Percentiles rank a stretch among this genome's conserved stretches.
Conservation (phyloP, 148 eudicot species). For the Rheum nobile region DNA sequence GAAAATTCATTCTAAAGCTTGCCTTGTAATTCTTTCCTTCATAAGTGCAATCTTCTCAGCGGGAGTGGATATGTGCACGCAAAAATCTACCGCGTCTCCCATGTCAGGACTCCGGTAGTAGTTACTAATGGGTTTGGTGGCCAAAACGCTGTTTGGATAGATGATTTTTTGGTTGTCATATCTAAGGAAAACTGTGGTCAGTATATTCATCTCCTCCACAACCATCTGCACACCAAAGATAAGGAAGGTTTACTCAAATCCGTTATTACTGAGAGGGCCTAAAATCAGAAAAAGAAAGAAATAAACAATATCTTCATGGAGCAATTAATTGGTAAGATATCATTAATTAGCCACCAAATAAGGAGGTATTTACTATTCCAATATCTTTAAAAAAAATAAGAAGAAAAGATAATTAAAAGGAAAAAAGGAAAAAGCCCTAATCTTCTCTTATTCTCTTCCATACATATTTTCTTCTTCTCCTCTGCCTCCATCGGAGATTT, state of each 20-base stretch:
- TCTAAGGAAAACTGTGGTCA: slow-evolving; percentile 61
- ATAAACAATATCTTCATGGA: no score
- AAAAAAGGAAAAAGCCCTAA: no score
- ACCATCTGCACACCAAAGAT: slow-evolving; percentile 37
- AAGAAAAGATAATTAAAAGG: no score
- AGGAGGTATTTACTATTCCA: no score
- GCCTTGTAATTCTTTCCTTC: slow-evolving; percentile 68
- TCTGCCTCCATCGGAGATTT: no score
- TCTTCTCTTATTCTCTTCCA: no score
- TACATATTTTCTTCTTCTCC: no score
- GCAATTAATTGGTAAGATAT: no score
- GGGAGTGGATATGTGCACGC: slow-evolving; percentile 55
- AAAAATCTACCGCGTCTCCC: slow-evolving; percentile 68
- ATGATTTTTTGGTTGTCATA: slow-evolving; percentile 63
- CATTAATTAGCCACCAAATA: no score
- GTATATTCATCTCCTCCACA: slow-evolving; percentile 75
- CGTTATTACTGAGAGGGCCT: no score
- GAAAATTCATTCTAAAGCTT: background rate
- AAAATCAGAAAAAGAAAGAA: no score
- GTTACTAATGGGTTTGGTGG: slow-evolving; percentile 64
- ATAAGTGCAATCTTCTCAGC: slow-evolving; percentile 48
- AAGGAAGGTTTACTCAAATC: background rate
- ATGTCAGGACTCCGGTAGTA: slow-evolving; percentile 77
- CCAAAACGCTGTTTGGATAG: slow-evolving; percentile 65
- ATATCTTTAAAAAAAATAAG: no score